phyloP scores from a whole-genome alignment of 2,329 filamentous ascomycete species.

The Colletotrichum tropicicola region DNA sequence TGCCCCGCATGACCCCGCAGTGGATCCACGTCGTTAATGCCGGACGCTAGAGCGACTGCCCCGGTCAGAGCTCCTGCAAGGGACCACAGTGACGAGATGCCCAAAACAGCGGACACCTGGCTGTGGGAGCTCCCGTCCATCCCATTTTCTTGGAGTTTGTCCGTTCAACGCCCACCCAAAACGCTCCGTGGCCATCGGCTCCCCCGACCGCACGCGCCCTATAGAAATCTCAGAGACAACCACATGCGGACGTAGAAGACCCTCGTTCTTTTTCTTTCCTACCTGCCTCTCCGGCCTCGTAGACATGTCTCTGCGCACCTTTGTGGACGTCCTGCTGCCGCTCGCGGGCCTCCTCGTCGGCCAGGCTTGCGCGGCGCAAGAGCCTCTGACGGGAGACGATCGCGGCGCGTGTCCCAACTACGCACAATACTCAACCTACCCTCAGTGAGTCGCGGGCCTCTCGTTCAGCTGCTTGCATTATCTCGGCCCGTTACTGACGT shows the following conservation, averaged over 20 bases:
- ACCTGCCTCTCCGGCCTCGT: constrained; percentile 2
- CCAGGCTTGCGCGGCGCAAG: constrained; percentile 28
- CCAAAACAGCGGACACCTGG: constrained; percentile 23
- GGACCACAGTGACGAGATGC: constrained; percentile 23
- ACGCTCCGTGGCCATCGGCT: background rate
- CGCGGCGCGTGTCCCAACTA: constrained; percentile 51
- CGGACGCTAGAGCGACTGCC: constrained; percentile 8
- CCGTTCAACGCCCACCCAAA: background rate
- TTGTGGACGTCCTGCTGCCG: constrained; percentile 29
- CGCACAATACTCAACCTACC: constrained; percentile 45
- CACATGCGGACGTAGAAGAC: constrained; percentile 11
- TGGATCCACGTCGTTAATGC: constrained; percentile 8
- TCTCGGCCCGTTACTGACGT: constrained; percentile 4
- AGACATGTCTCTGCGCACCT: constrained; percentile 19
- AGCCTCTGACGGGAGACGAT: constrained; percentile 28
- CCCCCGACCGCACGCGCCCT: background rate
- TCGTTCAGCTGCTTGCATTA: background rate
- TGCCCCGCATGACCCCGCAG: constrained; percentile 23
- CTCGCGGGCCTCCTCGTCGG: constrained; percentile 30
- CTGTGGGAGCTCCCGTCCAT: background rate
- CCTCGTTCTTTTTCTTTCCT: background rate
- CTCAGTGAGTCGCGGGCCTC: constrained; percentile 45
- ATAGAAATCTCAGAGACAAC: background rate
- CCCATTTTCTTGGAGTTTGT: background rate
- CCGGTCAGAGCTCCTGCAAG: constrained; percentile 29